Percentiles rank a stretch among this genome's conserved stretches.
phyloP scores from a whole-genome alignment of 805 yeast genomes.

The Saccharomyces kudriavzevii region DNA sequence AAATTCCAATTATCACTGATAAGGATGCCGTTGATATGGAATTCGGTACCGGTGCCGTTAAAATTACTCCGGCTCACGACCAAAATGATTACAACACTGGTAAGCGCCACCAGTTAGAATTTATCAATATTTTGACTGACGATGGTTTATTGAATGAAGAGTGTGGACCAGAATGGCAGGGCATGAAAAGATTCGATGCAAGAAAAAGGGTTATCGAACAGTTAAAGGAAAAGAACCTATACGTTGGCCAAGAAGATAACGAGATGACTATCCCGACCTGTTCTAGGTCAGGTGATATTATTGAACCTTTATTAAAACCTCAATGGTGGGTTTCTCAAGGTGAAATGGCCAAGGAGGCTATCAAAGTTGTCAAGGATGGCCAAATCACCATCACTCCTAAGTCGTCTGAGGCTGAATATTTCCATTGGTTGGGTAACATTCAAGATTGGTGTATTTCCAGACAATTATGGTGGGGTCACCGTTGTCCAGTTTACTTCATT shows the following conservation, averaged over 20 bases:
- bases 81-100: constrained; percentile 95
- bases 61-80: constrained; percentile 98
- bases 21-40: constrained; percentile 96
- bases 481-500: constrained; percentile 93
- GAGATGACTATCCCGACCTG: constrained; percentile 94
- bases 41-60: constrained; percentile 99
- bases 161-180: constrained; percentile 83
- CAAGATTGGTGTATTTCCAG: constrained; percentile 99
- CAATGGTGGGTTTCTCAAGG: constrained; percentile 98
- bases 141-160: constrained; percentile 83
- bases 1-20: constrained; percentile 83
- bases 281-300: constrained; percentile 93
- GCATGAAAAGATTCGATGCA: constrained; percentile 91
- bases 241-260: constrained; percentile 79
- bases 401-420: constrained; percentile 85
- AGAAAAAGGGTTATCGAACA: constrained; percentile 74
- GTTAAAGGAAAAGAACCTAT: constrained; percentile 66
- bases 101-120: constrained; percentile 82
- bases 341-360: constrained; percentile 81
- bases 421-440: constrained; percentile 89
- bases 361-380: constrained; percentile 77
- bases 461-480: constrained; percentile 93
- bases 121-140: constrained; percentile 85
- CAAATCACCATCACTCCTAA: constrained; percentile 76
- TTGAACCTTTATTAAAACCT: constrained; percentile 94